Percentiles rank a stretch among this genome's conserved stretches.
Conservation (phyloP, 345 rosid genomes). For the Lepidium aucheri region DNA sequence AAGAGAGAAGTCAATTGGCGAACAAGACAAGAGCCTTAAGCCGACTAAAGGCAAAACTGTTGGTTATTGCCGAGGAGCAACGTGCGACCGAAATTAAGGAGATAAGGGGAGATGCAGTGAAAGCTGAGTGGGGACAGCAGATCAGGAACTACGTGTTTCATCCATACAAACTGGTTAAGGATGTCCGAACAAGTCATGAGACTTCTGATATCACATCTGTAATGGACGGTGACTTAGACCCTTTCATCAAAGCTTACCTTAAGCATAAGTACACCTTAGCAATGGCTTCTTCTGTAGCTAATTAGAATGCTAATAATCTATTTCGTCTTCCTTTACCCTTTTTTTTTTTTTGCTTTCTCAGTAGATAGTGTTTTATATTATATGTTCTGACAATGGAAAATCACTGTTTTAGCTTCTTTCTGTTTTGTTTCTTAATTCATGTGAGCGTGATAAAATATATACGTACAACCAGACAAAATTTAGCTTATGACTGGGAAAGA, state of each 20-base stretch:
- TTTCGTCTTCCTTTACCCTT: not conserved
- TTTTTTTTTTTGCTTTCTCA: not conserved
- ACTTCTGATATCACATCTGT: constrained; percentile 80
- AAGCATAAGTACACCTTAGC: constrained; percentile 56
- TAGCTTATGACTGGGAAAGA: too few species aligned
- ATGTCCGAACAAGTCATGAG: constrained; percentile 66
- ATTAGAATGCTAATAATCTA: constrained; percentile 7
- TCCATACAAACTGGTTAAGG: constrained; percentile 95
- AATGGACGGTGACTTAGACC: constrained; percentile 92
- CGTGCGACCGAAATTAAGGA: constrained; percentile 84
- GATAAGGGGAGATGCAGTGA: constrained; percentile 89
- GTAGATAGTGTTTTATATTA: too few species aligned
- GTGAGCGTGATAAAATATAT: too few species aligned
- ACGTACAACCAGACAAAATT: too few species aligned
- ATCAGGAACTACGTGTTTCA: constrained; percentile 90
- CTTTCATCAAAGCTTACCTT: constrained; percentile 88
- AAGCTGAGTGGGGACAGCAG: constrained; percentile 99
- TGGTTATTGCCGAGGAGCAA: constrained; percentile 89
- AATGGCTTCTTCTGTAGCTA: constrained; percentile 26
- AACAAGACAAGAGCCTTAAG: constrained; percentile 82
- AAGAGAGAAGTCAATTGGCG: constrained; percentile 81
- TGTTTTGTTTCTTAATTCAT: too few species aligned
- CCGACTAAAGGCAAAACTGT: constrained; percentile 77
- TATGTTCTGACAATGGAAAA: too few species aligned
- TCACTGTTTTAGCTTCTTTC: too few species aligned